Conservation (phyloP, 305 asterid species). For the Fraxinus dipetala region DNA sequence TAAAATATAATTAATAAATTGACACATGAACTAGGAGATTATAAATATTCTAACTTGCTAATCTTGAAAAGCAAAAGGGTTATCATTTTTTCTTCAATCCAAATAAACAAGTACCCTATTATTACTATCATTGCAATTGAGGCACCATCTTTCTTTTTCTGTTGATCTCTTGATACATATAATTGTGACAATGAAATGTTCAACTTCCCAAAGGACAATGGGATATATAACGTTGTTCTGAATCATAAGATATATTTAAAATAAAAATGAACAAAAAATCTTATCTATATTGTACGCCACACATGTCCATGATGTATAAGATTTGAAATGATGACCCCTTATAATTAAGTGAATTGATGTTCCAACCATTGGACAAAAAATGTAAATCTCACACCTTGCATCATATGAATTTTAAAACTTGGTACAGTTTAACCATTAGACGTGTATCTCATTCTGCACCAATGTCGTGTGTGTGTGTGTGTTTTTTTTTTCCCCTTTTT, state of each 20-base stretch:
- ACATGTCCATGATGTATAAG: background rate
- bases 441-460: background rate
- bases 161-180: background rate
- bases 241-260: background rate
- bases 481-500: no score
- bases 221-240: background rate
- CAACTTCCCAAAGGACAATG: background rate
- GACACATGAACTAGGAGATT: background rate
- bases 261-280: background rate
- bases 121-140: conserved; percentile 20
- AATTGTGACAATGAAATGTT: background rate
- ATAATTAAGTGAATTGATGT: background rate
- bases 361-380: background rate
- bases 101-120: conserved; percentile 28
- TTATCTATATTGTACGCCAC: background rate
- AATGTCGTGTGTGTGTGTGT: no score
- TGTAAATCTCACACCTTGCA: background rate
- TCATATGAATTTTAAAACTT: background rate
- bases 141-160: conserved; percentile 5
- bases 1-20: background rate
- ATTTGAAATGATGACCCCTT: background rate
- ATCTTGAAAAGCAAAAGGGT: conserved; percentile 20
- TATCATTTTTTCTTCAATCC: conserved; percentile 39
- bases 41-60: background rate
- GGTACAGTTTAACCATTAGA: background rate